phyloP scores from a whole-genome alignment of 2,329 filamentous ascomycete genomes.

The Fusarium irregulare region DNA sequence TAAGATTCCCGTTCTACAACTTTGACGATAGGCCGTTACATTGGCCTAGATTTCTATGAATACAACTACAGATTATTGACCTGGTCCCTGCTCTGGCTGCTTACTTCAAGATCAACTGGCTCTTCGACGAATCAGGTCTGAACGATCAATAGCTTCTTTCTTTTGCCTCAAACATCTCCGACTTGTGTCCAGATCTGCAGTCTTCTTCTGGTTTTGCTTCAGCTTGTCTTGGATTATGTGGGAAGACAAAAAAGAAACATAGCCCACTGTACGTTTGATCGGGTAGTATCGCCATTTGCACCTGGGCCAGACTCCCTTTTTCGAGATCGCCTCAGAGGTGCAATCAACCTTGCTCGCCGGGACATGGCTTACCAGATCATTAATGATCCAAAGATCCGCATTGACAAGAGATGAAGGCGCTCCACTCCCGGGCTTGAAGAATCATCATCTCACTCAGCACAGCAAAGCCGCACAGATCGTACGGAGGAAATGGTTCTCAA shows the following conservation, averaged over 20 bases:
- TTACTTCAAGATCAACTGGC: constrained; percentile 9
- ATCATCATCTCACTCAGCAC: constrained; percentile 29
- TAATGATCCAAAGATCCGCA: constrained; percentile 12
- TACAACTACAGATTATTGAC: background rate
- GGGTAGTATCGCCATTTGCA: background rate
- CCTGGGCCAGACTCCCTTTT: constrained; percentile 8
- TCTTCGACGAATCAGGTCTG: constrained; percentile 20
- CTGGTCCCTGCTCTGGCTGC: constrained; percentile 34
- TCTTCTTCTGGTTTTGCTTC: constrained; percentile 4
- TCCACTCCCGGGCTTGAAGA: constrained; percentile 23
- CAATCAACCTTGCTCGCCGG: constrained; percentile 8
- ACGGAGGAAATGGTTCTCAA: background rate
- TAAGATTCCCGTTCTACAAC: constrained; percentile 20
- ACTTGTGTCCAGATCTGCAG: constrained; percentile 19
- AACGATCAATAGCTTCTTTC: constrained; percentile 16
- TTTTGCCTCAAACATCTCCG: constrained; percentile 1
- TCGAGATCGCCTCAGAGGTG: constrained; percentile 8
- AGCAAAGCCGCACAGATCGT: constrained; percentile 8
- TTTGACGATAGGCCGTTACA: constrained; percentile 20
- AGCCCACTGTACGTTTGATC: constrained; percentile 3
- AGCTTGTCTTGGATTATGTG: constrained; percentile 4
- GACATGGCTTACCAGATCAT: constrained; percentile 15
- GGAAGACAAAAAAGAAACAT: constrained; percentile 1
- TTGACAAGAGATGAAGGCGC: constrained; percentile 7
- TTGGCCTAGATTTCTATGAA: constrained; percentile 22